Base-by-base conservation (phyloP, 106 monocot genomes). In the Dactylorhiza incarnata region DNA sequence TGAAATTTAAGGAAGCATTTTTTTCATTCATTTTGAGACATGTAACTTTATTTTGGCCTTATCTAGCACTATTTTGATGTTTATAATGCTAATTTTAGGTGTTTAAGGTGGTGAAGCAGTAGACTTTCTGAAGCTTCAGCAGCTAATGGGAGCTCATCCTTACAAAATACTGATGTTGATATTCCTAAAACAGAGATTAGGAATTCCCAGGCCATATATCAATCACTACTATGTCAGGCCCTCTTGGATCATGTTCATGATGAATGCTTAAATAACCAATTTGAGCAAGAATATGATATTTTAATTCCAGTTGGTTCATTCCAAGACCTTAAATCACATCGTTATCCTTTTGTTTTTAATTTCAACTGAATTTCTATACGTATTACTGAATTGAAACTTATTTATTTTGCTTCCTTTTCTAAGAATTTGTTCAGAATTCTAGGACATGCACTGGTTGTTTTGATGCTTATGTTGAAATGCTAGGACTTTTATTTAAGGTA, bases 1-100 rank as follows among this genome's bases (percentile, higher is more conserved):
- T 97, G 74, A 97, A 91, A 77, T 86, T 94, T 82, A 94, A 97
- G 86, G 93, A 89, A 77, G 91, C 89, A 25, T 80, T 91, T 20
- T 89, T 91, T 75, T 88, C 80, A 48, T 81, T 94, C 71, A 91
- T 97, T 82, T 88, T 96, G 43, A 89, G 89, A 63, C 86, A 97
- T 93, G 97, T 97, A 86, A 78, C 7, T 73, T 68, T 47, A 49
- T 75, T 24, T 20, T 11, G 3, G 43, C 13, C 12, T 23, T 48
- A 51, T 7, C 14, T 46, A n/a, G 19, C 37, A 77, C 37, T 51
- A 15, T 72, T 48, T 58, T 48, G 54, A 65, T 74, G 47, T 75
- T 76, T 62, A 49, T n/a, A 74, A 62, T 73, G 63, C 75, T 68
- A 68, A 77, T 14, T 52, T 0, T 73, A 50, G 45, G 46, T 83